Percentiles rank a stretch among this genome's conserved stretches.
phyloP scores from a whole-genome alignment of 192 early-diverging fungal species.

The Backusella tuberculispora region DNA sequence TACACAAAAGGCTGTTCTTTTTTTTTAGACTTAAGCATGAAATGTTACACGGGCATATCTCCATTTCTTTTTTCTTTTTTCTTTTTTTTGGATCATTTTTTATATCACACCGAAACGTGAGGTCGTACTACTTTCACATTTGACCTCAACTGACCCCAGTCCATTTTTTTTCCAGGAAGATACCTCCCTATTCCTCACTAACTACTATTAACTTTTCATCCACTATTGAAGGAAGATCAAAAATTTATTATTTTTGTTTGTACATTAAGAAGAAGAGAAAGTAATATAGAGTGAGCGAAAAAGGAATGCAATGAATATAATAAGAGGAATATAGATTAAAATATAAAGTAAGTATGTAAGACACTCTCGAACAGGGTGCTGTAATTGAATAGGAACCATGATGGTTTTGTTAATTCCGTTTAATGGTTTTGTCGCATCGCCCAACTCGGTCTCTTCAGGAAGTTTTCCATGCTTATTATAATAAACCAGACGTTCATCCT shows the following conservation, averaged over 20 bases:
- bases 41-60: too few relatives aligned
- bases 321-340: background rate
- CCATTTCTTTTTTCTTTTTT: too few relatives aligned
- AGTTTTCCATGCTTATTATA: slow-evolving; percentile 83
- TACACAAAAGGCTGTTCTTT: too few relatives aligned
- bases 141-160: too few relatives aligned
- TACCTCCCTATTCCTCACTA: too few relatives aligned
- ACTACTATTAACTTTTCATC: too few relatives aligned
- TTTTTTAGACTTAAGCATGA: too few relatives aligned
- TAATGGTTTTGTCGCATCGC: background rate
- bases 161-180: too few relatives aligned
- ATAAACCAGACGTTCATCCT: slow-evolving; percentile 78
- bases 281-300: background rate
- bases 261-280: background rate
- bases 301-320: background rate
- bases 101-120: too few relatives aligned
- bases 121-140: too few relatives aligned
- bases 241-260: background rate
- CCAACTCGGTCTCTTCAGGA: slow-evolving; percentile 36
- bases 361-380: background rate
- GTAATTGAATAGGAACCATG: background rate
- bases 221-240: too few relatives aligned
- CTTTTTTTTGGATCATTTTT: too few relatives aligned
- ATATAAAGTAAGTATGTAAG: background rate
- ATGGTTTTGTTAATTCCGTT: slow-evolving; percentile 2